phyloP scores from a whole-genome alignment of 495 filamentous ascomycete species.

The Talaromyces thailandensis region DNA sequence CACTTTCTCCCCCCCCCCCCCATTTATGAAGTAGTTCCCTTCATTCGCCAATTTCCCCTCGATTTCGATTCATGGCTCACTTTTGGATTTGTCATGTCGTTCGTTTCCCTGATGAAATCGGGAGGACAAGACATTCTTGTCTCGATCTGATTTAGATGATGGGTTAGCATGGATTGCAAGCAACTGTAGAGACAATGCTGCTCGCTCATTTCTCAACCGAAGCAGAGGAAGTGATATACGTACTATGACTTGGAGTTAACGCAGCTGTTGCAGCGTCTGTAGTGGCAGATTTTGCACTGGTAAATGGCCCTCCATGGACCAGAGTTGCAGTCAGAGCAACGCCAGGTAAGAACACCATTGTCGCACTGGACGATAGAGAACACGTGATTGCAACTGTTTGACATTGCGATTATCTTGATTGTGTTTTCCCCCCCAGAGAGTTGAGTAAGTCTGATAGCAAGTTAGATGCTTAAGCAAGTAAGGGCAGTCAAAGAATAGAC shows the following conservation, averaged over 20 bases:
- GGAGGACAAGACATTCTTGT: neutral
- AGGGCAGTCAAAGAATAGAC: neutral
- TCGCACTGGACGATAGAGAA: slow-evolving; percentile 38
- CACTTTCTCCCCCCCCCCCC: neutral
- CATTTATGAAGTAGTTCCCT: neutral
- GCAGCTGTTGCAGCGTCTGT: slow-evolving; percentile 38
- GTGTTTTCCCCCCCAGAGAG: neutral
- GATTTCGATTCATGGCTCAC: neutral
- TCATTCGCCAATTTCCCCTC: neutral
- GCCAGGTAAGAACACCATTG: slow-evolving; percentile 41
- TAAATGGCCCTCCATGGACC: slow-evolving; percentile 42
- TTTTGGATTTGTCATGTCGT: neutral
- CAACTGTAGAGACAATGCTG: neutral
- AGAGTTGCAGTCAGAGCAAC: slow-evolving; percentile 40
- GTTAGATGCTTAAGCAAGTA: neutral
- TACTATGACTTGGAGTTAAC: slow-evolving; percentile 32
- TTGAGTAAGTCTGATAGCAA: neutral
- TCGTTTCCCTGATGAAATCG: neutral
- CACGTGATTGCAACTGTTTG: slow-evolving; percentile 37
- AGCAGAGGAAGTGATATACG: neutral
- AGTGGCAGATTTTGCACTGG: slow-evolving; percentile 40
- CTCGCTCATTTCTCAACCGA: neutral
- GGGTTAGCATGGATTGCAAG: neutral
- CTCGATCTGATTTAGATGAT: neutral
- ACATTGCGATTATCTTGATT: slow-evolving; percentile 19